phyloP scores from a whole-genome alignment of 169 alveolate genomes.

The Eimeria brunetti region DNA sequence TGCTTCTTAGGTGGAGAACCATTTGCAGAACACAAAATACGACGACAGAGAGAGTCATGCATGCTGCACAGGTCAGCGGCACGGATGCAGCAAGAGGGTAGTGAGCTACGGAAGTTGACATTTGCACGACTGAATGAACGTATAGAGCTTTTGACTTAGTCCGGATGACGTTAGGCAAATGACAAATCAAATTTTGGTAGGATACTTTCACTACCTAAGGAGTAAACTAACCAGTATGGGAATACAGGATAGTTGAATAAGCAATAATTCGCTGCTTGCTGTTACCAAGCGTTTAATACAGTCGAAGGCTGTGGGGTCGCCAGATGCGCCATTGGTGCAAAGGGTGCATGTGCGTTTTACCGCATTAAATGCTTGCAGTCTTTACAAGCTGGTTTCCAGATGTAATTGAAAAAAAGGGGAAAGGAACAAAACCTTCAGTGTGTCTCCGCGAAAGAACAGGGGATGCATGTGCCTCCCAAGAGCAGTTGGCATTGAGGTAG shows the following conservation, averaged over 20 bases:
- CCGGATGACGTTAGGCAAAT: neutral
- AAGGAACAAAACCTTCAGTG: neutral
- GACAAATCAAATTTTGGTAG: neutral
- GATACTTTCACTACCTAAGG: neutral
- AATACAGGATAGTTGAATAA: neutral
- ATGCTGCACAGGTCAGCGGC: constrained; percentile 42
- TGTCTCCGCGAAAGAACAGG: neutral
- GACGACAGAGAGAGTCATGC: constrained; percentile 42
- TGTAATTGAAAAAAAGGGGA: neutral
- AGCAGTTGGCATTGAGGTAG: neutral
- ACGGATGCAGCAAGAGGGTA: constrained; percentile 62
- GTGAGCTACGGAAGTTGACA: constrained; percentile 22
- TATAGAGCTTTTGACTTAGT: neutral
- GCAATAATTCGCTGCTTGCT: neutral
- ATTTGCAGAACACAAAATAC: constrained; percentile 14
- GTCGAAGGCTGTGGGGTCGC: neutral
- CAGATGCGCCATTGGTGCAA: constrained; percentile 18
- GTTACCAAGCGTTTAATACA: neutral
- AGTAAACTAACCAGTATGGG: neutral
- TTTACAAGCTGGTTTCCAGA: neutral
- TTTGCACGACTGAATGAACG: constrained; percentile 4
- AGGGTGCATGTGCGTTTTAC: neutral
- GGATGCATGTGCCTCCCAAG: neutral
- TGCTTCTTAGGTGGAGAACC: constrained; percentile 43
- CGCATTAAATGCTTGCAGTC: neutral